phyloP scores from a whole-genome alignment of 495 filamentous ascomycete genomes.

The Aspergillus sclerotiicarbonarius region DNA sequence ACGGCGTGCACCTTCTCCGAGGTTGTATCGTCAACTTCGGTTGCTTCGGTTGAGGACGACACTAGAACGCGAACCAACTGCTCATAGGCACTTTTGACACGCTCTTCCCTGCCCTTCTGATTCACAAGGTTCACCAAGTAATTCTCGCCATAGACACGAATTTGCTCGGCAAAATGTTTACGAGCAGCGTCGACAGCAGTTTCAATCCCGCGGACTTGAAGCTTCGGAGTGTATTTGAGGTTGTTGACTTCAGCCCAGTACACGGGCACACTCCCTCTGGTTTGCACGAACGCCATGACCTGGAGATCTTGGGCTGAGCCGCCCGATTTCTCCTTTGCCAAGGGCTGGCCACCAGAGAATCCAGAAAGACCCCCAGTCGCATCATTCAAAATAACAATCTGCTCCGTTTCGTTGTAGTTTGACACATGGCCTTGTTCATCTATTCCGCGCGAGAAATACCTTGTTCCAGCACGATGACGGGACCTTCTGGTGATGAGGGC shows the following conservation, averaged over 20 bases:
- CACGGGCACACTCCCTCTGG: constrained; percentile 87
- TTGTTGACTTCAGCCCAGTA: constrained; percentile 95
- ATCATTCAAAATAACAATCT: constrained; percentile 84
- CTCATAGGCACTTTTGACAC: constrained; percentile 89
- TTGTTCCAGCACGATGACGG: constrained; percentile 79
- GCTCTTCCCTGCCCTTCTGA: constrained; percentile 83
- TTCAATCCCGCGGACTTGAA: constrained; percentile 83
- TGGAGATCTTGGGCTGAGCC: constrained; percentile 70
- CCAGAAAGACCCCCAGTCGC: constrained; percentile 68
- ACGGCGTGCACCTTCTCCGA: constrained; percentile 79
- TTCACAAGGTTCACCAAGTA: constrained; percentile 97
- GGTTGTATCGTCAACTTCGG: constrained; percentile 53
- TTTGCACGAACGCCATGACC: constrained; percentile 91
- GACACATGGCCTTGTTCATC: constrained; percentile 92
- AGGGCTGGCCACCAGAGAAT: constrained; percentile 72
- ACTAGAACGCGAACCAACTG: constrained; percentile 74
- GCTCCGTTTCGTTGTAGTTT: constrained; percentile 98
- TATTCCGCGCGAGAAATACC: constrained; percentile 91
- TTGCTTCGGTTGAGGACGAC: constrained; percentile 62
- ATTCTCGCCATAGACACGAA: constrained; percentile 89
- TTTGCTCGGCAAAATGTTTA: constrained; percentile 89
- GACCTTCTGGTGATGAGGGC: constrained; percentile 85
- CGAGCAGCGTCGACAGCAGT: constrained; percentile 75
- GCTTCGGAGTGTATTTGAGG: constrained; percentile 80
- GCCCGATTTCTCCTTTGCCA: constrained; percentile 66